A percentile compares a stretch with the other conserved stretches of the same genome.
phyloP scores from a whole-genome alignment of 2,329 filamentous ascomycete genomes.

The Pseudocercospora macadamiae region DNA sequence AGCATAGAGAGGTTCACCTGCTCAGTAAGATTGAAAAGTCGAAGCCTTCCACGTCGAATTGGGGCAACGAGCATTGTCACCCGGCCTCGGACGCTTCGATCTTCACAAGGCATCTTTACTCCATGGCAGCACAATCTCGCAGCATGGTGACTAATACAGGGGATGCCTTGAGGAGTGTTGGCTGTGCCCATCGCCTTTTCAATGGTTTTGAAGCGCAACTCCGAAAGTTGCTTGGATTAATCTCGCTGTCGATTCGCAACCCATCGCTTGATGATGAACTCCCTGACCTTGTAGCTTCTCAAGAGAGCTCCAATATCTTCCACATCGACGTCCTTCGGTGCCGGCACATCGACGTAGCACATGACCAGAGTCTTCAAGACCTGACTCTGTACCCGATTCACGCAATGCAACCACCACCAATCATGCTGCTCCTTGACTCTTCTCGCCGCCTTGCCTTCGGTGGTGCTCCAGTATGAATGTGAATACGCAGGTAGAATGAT shows the following conservation, averaged over 20 bases:
- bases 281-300: conserved; percentile 72
- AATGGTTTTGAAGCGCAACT: not conserved
- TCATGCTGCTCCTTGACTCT: conserved; percentile 50
- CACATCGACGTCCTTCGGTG: conserved; percentile 54
- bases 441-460: conserved; percentile 48
- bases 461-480: conserved; percentile 68
- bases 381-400: conserved; percentile 86
- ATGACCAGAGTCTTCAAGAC: conserved; percentile 89
- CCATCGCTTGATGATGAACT: conserved; percentile 83
- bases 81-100: too few relatives aligned
- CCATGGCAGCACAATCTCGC: too few relatives aligned
- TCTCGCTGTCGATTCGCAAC: conserved; percentile 76
- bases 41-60: too few relatives aligned
- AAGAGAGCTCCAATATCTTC: conserved; percentile 66
- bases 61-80: too few relatives aligned
- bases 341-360: conserved; percentile 88
- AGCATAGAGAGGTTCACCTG: too few relatives aligned
- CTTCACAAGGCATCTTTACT: too few relatives aligned
- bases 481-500: conserved; percentile 82
- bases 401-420: conserved; percentile 85
- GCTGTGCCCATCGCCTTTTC: not conserved
- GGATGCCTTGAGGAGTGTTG: not conserved
- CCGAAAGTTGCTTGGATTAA: conserved; percentile 34
- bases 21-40: too few relatives aligned
- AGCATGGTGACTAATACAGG: too few relatives aligned